Conservation (phyloP, 139 green algal species). For the Chlorella vulgaris region DNA sequence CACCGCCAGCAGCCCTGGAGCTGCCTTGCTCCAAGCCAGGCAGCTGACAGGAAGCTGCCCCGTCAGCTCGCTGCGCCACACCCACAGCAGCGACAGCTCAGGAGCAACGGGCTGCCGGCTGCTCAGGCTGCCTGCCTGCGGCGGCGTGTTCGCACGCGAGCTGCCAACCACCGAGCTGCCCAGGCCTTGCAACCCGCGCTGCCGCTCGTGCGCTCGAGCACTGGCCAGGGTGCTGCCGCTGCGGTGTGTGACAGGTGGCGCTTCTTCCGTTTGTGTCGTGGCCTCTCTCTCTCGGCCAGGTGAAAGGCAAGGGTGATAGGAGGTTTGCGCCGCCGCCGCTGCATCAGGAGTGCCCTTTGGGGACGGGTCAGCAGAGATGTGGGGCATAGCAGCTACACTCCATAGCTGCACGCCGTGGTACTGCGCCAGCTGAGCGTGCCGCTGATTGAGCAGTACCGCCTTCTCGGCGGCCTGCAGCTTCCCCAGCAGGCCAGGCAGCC, state of each 20-base stretch:
- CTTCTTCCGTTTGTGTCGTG: too few relatives aligned
- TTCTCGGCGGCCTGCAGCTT: slow-evolving; percentile 8
- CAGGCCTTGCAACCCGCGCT: background rate
- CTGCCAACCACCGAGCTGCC: background rate
- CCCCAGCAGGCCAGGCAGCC: slow-evolving; percentile 3
- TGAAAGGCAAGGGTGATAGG: too few relatives aligned
- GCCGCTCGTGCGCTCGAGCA: too few relatives aligned
- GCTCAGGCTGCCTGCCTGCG: background rate
- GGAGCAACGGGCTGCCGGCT: background rate
- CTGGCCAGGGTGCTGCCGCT: too few relatives aligned
- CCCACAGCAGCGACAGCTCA: slow-evolving; percentile 16
- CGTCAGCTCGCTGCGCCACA: slow-evolving; percentile 13
- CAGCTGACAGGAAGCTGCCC: slow-evolving; percentile 23
- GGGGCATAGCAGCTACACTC: too few relatives aligned
- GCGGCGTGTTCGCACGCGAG: background rate
- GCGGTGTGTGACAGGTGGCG: too few relatives aligned
- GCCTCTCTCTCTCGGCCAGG: too few relatives aligned
- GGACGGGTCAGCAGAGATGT: background rate
- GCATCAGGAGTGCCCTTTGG: background rate
- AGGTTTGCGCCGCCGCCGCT: too few relatives aligned
- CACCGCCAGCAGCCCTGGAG: slow-evolving; percentile 73
- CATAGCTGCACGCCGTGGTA: slow-evolving; percentile 13
- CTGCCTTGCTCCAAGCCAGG: slow-evolving; percentile 67
- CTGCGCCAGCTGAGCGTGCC: slow-evolving; percentile 14
- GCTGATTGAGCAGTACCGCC: slow-evolving; percentile 5